These are phyloP conservation scores for Psilocybe cubensis DNA, from an alignment of 768 basidiomycete genomes.

Conservation along the genomic window DNA sequence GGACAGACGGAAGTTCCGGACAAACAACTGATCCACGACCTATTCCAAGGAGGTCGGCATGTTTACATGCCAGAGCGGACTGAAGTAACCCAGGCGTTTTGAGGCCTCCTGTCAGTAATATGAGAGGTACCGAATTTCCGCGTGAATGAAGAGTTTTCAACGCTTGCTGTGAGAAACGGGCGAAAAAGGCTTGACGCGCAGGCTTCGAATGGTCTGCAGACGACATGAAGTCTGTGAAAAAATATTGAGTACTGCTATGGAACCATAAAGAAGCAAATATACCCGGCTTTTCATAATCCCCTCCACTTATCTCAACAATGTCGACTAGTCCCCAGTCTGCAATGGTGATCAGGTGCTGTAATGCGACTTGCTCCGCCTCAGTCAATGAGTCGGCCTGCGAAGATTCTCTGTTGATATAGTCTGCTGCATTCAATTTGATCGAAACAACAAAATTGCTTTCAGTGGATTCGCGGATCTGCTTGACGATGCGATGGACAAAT, in stretches of 20 bases:
- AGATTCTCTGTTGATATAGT: slow-evolving; percentile 52
- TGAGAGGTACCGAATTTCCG: slow-evolving; percentile 47
- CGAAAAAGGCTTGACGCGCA: slow-evolving; percentile 73
- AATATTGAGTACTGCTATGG: neutral
- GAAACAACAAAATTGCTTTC: slow-evolving; percentile 70
- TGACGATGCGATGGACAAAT: slow-evolving; percentile 59
- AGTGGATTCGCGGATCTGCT: slow-evolving; percentile 54
- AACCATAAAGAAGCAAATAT: neutral
- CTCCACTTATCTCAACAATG: slow-evolving; percentile 88
- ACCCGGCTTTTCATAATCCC: slow-evolving; percentile 84
- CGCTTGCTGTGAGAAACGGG: slow-evolving; percentile 64
- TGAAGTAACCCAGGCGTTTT: slow-evolving; percentile 58
- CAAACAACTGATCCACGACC: slow-evolving; percentile 67
- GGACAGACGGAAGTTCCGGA: slow-evolving; percentile 60
- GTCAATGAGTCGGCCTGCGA: slow-evolving; percentile 16
- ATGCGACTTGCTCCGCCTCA: slow-evolving; percentile 45
- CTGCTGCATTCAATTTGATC: slow-evolving; percentile 81
- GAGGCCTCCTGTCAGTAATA: slow-evolving; percentile 85
- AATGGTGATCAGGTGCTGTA: slow-evolving; percentile 64
- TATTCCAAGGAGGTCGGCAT: slow-evolving; percentile 79
- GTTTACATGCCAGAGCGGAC: slow-evolving; percentile 50
- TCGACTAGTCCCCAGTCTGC: slow-evolving; percentile 71
- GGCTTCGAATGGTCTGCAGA: slow-evolving; percentile 26
- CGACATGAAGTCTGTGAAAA: slow-evolving; percentile 47
- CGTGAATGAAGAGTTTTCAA: slow-evolving; percentile 44